These are phyloP conservation scores for Dunaliella sp. DNA, from an alignment of 139 green algal species.

Conservation along the genomic window DNA sequence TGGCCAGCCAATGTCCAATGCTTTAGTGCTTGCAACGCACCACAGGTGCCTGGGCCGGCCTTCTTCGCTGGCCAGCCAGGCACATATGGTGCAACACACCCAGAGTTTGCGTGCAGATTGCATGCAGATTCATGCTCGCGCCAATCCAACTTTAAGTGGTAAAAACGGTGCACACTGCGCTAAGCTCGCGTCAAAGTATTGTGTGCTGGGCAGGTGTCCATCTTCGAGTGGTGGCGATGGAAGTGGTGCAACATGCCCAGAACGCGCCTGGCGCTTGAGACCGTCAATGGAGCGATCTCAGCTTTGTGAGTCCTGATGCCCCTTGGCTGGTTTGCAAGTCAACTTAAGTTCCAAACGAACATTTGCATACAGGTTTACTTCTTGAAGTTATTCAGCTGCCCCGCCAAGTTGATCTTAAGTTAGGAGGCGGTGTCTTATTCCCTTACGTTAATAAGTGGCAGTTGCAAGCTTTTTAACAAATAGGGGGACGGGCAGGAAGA, in stretches of 20 bases:
- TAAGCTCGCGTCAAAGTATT: too few species aligned
- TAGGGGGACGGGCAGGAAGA: too few species aligned
- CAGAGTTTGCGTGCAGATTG: background rate
- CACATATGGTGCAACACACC: background rate
- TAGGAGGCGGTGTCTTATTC: background rate
- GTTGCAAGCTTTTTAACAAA: too few species aligned
- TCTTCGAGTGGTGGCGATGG: conserved; percentile 18
- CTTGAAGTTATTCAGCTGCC: too few species aligned
- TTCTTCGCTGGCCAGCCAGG: background rate
- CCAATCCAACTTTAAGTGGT: too few species aligned
- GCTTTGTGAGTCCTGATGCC: background rate
- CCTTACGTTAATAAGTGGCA: background rate
- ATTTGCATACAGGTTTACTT: too few species aligned
- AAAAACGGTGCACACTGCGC: too few species aligned
- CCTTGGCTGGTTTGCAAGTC: background rate
- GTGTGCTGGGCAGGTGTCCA: too few species aligned
- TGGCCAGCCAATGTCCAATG: too few species aligned
- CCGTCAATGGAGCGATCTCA: conserved; percentile 12
- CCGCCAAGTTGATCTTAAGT: background rate
- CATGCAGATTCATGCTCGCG: too few species aligned
- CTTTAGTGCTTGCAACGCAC: too few species aligned
- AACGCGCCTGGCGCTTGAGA: background rate
- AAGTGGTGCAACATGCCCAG: background rate
- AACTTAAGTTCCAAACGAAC: background rate
- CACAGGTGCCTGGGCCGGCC: too few species aligned